A percentile compares a stretch with the other conserved stretches of the same genome.
phyloP scores from a whole-genome alignment of 1,139 yeast species.

The Taphrina confusa region DNA sequence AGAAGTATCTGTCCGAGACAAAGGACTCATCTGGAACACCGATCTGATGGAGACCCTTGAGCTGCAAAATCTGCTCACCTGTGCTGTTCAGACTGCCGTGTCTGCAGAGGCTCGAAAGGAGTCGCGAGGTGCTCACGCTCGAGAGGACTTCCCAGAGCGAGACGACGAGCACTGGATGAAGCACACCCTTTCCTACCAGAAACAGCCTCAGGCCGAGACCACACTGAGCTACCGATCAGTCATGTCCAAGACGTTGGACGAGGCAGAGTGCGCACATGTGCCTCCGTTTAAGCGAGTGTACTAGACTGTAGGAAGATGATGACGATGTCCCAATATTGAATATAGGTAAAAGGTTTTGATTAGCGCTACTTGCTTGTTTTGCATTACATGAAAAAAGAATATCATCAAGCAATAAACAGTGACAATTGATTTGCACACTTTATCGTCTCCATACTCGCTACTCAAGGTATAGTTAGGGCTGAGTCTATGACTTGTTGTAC shows the following conservation, averaged over 20 bases:
- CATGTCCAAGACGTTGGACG: slow-evolving; percentile 80
- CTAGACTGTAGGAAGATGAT: slow-evolving; percentile 10
- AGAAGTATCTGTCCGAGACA: slow-evolving; percentile 81
- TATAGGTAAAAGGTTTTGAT: slow-evolving; percentile 6
- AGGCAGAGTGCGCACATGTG: slow-evolving; percentile 78
- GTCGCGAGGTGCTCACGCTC: slow-evolving; percentile 99
- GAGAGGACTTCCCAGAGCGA: slow-evolving; percentile 96
- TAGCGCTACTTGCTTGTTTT: not conserved
- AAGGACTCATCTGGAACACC: slow-evolving; percentile 98
- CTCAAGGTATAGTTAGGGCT: too few relatives aligned
- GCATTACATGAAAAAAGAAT: not conserved
- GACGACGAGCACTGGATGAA: slow-evolving; percentile 98
- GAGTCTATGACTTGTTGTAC: too few relatives aligned
- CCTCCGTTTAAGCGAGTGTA: slow-evolving; percentile 40
- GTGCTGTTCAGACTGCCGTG: slow-evolving; percentile 94
- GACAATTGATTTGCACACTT: too few relatives aligned
- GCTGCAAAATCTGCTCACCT: slow-evolving; percentile 91
- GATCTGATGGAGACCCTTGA: slow-evolving; percentile 95
- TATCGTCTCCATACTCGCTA: too few relatives aligned
- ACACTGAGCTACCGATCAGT: slow-evolving; percentile 84
- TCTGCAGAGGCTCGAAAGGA: slow-evolving; percentile 95
- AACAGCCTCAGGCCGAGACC: slow-evolving; percentile 67
- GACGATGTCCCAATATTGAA: not conserved
- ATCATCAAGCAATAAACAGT: not conserved
- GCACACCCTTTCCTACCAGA: slow-evolving; percentile 93